Evolutionary conservation across 164 flowering plant genomes (phyloP), one percentile per base, ranked within the genome.

Genomic region (Aristolochia fimbriata): DNA sequence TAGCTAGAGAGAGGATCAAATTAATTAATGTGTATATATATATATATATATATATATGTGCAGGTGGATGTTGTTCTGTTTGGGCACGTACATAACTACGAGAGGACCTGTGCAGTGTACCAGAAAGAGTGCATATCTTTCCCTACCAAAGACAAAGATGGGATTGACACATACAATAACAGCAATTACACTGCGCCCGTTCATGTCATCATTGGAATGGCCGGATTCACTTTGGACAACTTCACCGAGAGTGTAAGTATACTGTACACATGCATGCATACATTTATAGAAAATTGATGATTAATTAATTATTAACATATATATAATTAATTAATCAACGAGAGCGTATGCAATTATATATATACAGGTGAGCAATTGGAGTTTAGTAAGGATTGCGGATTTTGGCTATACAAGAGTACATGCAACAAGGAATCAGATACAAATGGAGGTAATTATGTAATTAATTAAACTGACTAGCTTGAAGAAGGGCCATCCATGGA

Each of bases 1-100:
- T n/a, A n/a, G n/a, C n/a, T n/a, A n/a, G n/a, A n/a, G n/a, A n/a
- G n/a, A n/a, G n/a, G n/a, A n/a, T n/a, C n/a, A n/a, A n/a, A n/a
- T n/a, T n/a, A n/a, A n/a, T n/a, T n/a, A n/a, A n/a, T n/a, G n/a
- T n/a, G n/a, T n/a, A n/a, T n/a, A n/a, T n/a, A 47, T 14, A 47
- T 17, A 52, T 6, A 6, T 17, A 12, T 2, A 10, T 16, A 5
- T 52, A 3, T 17, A 13, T 17, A 3, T 24, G 37, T 51, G 33
- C 58, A 89, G 92, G 97, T 85, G 61, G 85, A 91, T 71, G 59
- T 91, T 51, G 96, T 52, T 57, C 76, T 91, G 0, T 83, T 83
- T 65, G 97, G 96, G 0, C 97, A 91, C 67, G 96, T 91, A n/a
- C 97, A 91, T 59, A 88, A 83, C 76, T 91, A 91, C 51, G 97